phyloP scores from a whole-genome alignment of 2,329 filamentous ascomycete species.

The Aspergillus ochraceoroseus region DNA sequence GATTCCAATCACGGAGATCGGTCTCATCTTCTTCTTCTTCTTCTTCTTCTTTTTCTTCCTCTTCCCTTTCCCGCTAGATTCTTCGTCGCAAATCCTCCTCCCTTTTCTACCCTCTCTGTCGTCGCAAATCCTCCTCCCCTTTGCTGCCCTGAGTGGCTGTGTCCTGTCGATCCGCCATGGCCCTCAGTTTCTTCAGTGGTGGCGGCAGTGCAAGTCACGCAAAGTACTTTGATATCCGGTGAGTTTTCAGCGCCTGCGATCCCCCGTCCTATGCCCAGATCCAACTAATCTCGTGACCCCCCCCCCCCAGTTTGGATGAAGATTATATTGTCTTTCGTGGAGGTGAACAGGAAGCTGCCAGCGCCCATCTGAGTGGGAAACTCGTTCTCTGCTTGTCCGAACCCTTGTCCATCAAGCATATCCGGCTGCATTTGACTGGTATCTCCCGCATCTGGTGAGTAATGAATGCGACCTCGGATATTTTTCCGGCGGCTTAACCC shows the following conservation, averaged over 20 bases:
- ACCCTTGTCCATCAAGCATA: slow-evolving; percentile 65
- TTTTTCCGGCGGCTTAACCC: slow-evolving; percentile 6
- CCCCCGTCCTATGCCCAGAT: slow-evolving; percentile 10
- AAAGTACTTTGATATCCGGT: slow-evolving; percentile 50
- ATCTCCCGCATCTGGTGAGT: slow-evolving; percentile 65
- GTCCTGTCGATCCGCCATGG: slow-evolving; percentile 33
- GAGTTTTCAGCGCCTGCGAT: slow-evolving; percentile 20
- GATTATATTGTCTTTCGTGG: slow-evolving; percentile 77
- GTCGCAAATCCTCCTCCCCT: slow-evolving; percentile 8
- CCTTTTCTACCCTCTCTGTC: not conserved
- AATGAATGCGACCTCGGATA: slow-evolving; percentile 4
- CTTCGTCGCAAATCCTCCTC: not conserved
- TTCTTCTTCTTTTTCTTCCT: slow-evolving; percentile 2
- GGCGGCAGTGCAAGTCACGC: slow-evolving; percentile 42
- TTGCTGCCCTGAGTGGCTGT: slow-evolving; percentile 23
- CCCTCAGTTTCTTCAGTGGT: slow-evolving; percentile 45
- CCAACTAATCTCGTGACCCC: slow-evolving; percentile 18
- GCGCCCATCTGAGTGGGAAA: slow-evolving; percentile 67
- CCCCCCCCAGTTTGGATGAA: slow-evolving; percentile 60
- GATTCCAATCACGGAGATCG: too few relatives aligned
- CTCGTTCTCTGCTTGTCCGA: slow-evolving; percentile 68
- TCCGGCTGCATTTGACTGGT: slow-evolving; percentile 67
- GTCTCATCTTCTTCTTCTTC: slow-evolving; percentile 14
- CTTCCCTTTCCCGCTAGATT: slow-evolving; percentile 3
- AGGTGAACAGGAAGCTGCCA: slow-evolving; percentile 67